Base-by-base conservation (phyloP, 768 basidiomycete species). In the Leccinellum rugosiceps region DNA sequence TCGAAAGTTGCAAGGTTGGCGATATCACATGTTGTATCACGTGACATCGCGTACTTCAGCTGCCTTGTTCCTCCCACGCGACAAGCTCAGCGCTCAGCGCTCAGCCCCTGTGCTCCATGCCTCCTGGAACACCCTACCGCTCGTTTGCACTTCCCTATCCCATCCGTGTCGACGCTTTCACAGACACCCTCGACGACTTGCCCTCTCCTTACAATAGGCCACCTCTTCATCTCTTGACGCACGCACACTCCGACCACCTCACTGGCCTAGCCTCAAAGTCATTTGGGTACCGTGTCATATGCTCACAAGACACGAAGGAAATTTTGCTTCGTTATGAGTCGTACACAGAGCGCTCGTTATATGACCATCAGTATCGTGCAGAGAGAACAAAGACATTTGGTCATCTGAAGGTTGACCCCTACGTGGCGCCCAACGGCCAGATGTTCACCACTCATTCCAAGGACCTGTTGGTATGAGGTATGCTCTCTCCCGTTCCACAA, bases 231-330 rank as follows among this genome's bases (percentile, higher is more conserved):
- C 81, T 97, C n/a, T 81, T 97, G 53, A 85, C 88, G 0, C 94
- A 97, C 68, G 90, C 93, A 0, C 95, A 96, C 73, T 81, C 93
- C 0, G 94, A 96, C 72, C 94, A 97, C 67, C 79, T 93, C 52
- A 74, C 73, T 44, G 94, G 95, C 4, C 79, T 97, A 26, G 79
- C 85, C 19, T 82, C 89, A 23, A 83, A 85, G 57, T 86, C 85
- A 0, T 94, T 95, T 66, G 84, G 81, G 3, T 83, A 84, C 44
- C 77, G 75, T 2, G 83, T 97, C 9, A 72, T 90, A 55, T 95
- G 93, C 72, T 92, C 94, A 0, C 72, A 76, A 6, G 90, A 94
- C 69, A 87, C 94, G 17, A 95, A 94, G 72, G 79, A 87, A 57
- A 93, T 97, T 86, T 75, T 98, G 3, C 73, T 95, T 38, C 77